Conservation (phyloP, 169 alveolate genomes). For the Cryptosporidium sp. region DNA sequence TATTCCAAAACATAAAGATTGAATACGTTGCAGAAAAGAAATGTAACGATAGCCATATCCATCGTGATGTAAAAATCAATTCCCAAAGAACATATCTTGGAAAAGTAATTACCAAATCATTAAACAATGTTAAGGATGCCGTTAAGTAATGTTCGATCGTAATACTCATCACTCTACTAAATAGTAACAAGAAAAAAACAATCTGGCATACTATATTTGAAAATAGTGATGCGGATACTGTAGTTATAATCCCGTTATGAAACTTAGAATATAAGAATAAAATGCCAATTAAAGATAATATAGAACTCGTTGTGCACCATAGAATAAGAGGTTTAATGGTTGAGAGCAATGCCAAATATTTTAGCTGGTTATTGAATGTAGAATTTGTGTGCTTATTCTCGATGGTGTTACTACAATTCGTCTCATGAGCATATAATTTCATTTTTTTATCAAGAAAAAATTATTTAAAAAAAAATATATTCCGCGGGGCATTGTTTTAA, state of each 20-base stretch:
- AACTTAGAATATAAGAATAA: background rate
- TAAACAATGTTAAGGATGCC: conserved; percentile 46
- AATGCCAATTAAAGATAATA: background rate
- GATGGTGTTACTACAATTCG: background rate
- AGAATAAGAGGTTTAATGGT: conserved; percentile 29
- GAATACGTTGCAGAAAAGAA: conserved; percentile 49
- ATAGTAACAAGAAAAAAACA: conserved; percentile 12
- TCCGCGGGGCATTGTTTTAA: conserved; percentile 3
- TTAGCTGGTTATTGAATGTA: background rate
- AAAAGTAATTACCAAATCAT: conserved; percentile 32
- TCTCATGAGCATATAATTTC: background rate
- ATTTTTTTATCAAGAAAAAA: background rate
- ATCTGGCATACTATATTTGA: background rate
- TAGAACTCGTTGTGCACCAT: conserved; percentile 41
- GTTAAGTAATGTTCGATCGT: conserved; percentile 57
- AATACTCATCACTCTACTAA: conserved; percentile 50
- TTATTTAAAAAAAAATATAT: background rate
- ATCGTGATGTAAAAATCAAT: conserved; percentile 62
- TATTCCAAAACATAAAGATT: conserved; percentile 16
- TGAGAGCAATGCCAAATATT: conserved; percentile 25
- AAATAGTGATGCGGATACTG: background rate
- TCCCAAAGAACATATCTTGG: conserved; percentile 74
- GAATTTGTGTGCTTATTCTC: conserved; percentile 11
- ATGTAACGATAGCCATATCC: conserved; percentile 66
- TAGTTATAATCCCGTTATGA: background rate